Evolutionary conservation across 2,329 filamentous ascomycete species (phyloP).

Genomic region (Diaporthe ampelina): DNA sequence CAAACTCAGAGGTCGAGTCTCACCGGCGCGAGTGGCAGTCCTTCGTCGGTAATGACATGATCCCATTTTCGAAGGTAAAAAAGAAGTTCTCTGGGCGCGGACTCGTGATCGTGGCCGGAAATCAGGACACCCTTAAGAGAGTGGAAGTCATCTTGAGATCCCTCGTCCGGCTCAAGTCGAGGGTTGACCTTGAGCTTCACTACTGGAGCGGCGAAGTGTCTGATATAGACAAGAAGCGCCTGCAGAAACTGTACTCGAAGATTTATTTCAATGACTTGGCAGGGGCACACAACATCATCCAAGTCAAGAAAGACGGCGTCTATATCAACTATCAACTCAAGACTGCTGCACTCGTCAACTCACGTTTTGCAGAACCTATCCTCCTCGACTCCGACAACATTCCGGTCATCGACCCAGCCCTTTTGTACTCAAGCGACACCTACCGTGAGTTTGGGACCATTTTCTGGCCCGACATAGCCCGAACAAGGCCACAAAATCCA

Average conservation of each 20-base stretch:
- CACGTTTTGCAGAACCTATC: constrained; percentile 1
- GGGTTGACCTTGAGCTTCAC: constrained; percentile 1
- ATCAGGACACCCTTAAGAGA: constrained; percentile 2
- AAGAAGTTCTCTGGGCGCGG: constrained; percentile 2
- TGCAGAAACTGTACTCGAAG: background rate
- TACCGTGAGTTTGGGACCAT: constrained; percentile 48
- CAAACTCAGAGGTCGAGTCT: background rate
- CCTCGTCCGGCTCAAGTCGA: background rate
- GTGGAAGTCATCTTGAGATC: constrained; percentile 2
- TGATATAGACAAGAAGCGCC: background rate
- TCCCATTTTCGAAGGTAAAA: background rate
- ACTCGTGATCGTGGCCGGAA: constrained; percentile 5
- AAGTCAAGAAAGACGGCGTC: background rate
- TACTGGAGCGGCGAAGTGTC: constrained; percentile 3
- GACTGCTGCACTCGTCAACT: constrained; percentile 11
- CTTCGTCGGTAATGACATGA: background rate
- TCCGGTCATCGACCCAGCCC: constrained; percentile 16
- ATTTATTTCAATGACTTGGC: constrained; percentile 1
- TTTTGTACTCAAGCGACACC: background rate
- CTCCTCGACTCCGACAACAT: constrained; percentile 15
- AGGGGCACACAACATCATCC: background rate
- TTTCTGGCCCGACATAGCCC: constrained; percentile 55
- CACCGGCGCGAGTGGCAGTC: constrained; percentile 15
- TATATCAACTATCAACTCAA: constrained; percentile 22
- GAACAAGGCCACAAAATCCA: constrained; percentile 47